phyloP scores from a whole-genome alignment of 2,329 filamentous ascomycete species.

The Ilyonectria destructans region DNA sequence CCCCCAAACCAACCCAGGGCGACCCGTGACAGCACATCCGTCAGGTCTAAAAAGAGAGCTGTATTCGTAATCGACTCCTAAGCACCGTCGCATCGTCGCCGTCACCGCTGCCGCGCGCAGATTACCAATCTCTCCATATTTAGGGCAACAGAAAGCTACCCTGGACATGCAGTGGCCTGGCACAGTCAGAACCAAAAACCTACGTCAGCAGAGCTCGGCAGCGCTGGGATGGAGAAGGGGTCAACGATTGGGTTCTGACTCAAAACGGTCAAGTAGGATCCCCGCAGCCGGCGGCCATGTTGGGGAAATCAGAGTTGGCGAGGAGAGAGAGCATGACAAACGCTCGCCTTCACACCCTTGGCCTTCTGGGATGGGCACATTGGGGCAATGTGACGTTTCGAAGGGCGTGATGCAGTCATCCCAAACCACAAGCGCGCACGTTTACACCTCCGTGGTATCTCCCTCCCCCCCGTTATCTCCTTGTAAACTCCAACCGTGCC shows the following conservation, averaged over 20 bases:
- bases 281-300: not conserved
- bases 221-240: not conserved
- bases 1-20: not conserved
- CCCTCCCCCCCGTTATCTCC: conserved; percentile 23
- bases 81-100: conserved; percentile 16
- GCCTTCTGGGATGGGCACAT: not conserved
- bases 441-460: conserved; percentile 3
- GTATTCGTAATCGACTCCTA: conserved; percentile 27
- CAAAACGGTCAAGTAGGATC: not conserved
- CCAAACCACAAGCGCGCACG: conserved; percentile 5
- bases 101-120: not conserved
- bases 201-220: conserved; percentile 1
- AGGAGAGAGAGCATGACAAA: not conserved
- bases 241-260: conserved; percentile 20
- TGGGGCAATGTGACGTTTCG: not conserved
- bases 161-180: not conserved
- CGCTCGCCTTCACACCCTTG: not conserved
- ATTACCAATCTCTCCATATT: conserved; percentile 23
- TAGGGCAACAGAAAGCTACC: not conserved
- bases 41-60: conserved; percentile 26
- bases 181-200: conserved; percentile 31
- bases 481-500: conserved; percentile 19
- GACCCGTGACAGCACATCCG: not conserved
- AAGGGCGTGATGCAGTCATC: conserved; percentile 28
- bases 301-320: not conserved